A percentile compares a stretch with the other conserved stretches of the same genome.
These are phyloP conservation scores for Skeletonema potamos DNA, from an alignment of 108 stramenopile genomes.

Conservation along the genomic window DNA sequence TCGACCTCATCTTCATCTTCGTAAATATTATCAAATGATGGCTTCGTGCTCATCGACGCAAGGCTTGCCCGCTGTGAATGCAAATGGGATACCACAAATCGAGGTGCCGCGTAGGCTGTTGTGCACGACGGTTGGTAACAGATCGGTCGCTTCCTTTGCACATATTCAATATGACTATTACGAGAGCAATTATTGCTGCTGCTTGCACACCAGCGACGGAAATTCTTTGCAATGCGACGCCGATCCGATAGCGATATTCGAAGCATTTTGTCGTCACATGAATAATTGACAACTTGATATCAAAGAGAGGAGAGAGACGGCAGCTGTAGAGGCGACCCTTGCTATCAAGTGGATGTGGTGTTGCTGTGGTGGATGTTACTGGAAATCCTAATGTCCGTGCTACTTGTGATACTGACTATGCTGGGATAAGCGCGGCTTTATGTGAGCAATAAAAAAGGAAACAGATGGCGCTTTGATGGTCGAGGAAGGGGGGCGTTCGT, in stretches of 20 bases:
- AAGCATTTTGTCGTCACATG: slow-evolving; percentile 2
- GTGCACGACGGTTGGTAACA: not conserved
- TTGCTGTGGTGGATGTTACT: too few relatives aligned
- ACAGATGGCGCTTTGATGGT: too few relatives aligned
- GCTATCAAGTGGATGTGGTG: too few relatives aligned
- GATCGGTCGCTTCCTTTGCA: not conserved
- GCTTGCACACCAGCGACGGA: slow-evolving; percentile 1
- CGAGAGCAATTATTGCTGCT: not conserved
- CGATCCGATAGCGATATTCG: slow-evolving; percentile 12
- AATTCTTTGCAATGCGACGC: slow-evolving; percentile 8
- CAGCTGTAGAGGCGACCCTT: too few relatives aligned
- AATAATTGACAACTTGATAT: not conserved
- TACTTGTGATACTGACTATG: too few relatives aligned
- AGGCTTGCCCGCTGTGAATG: not conserved
- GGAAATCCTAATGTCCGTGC: too few relatives aligned
- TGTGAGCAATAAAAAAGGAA: too few relatives aligned
- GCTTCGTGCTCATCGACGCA: slow-evolving; percentile 31
- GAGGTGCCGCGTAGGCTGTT: not conserved
- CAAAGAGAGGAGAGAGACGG: too few relatives aligned
- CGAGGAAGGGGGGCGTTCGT: too few relatives aligned
- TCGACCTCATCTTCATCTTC: slow-evolving; percentile 22
- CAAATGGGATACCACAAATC: not conserved
- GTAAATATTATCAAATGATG: slow-evolving; percentile 25
- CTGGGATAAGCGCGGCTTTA: too few relatives aligned
- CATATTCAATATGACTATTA: too few relatives aligned